These are phyloP conservation scores for Yamadazyma olivae DNA, from an alignment of 805 yeast species.

Conservation along the genomic window DNA sequence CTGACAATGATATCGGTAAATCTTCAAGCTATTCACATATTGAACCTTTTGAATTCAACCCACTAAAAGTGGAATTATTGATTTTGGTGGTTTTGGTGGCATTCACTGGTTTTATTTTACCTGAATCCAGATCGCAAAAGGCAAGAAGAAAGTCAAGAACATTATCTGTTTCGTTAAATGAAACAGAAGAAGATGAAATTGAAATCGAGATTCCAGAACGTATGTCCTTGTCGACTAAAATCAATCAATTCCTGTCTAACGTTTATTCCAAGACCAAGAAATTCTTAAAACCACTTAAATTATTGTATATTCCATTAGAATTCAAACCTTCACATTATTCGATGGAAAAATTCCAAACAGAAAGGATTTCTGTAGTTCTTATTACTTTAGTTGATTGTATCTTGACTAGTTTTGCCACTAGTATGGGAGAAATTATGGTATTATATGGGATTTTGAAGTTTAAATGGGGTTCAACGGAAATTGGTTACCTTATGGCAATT, in stretches of 20 bases:
- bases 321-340: conserved; percentile 16
- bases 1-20: too few relatives aligned
- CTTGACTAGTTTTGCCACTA: conserved; percentile 20
- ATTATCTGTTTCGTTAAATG: conserved; percentile 14
- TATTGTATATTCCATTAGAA: conserved; percentile 51
- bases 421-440: conserved; percentile 33
- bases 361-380: conserved; percentile 41
- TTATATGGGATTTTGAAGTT: conserved; percentile 53
- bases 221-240: neutral
- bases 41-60: conserved; percentile 25
- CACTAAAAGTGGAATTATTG: conserved; percentile 30
- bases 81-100: conserved; percentile 28
- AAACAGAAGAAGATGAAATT: neutral
- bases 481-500: conserved; percentile 56
- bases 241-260: neutral
- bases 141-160: conserved; percentile 54
- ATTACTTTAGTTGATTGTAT: conserved; percentile 47
- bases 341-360: conserved; percentile 12
- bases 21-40: conserved; percentile 7
- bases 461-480: conserved; percentile 50
- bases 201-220: neutral
- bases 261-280: conserved; percentile 9
- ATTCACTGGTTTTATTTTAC: conserved; percentile 36
- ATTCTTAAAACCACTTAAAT: conserved; percentile 46
- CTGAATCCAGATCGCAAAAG: conserved; percentile 61